These are phyloP conservation scores for Pythium apleroticum DNA, from an alignment of 352 stramenopile species.

Conservation along the genomic window DNA sequence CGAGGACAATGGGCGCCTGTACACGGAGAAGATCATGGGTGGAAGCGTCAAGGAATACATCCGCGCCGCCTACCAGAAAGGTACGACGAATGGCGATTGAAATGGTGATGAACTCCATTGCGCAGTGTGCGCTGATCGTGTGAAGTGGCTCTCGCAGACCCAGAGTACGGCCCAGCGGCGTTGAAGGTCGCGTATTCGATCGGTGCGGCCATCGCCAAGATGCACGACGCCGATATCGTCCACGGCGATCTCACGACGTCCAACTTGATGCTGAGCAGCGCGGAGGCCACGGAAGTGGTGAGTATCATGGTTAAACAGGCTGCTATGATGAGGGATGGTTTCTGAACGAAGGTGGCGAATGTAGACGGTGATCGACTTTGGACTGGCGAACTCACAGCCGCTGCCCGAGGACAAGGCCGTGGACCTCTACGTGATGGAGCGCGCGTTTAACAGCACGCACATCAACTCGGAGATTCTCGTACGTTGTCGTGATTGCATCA, in stretches of 20 bases:
- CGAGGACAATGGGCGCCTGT: slow-evolving; percentile 68
- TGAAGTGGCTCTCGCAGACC: slow-evolving; percentile 28
- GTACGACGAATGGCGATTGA: slow-evolving; percentile 21
- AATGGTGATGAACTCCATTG: background rate
- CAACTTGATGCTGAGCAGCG: slow-evolving; percentile 90
- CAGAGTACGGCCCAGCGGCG: slow-evolving; percentile 49
- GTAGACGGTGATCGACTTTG: slow-evolving; percentile 86
- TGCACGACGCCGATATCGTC: slow-evolving; percentile 92
- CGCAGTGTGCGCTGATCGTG: background rate
- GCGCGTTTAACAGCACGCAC: slow-evolving; percentile 90
- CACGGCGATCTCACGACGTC: slow-evolving; percentile 94
- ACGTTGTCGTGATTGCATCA: background rate
- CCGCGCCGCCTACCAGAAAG: slow-evolving; percentile 47
- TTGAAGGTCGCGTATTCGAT: slow-evolving; percentile 80
- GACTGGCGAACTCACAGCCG: slow-evolving; percentile 79
- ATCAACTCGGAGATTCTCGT: slow-evolving; percentile 82
- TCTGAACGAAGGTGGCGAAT: background rate
- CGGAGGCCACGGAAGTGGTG: slow-evolving; percentile 63
- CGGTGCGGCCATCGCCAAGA: slow-evolving; percentile 87
- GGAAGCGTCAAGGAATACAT: slow-evolving; percentile 78
- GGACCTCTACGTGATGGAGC: slow-evolving; percentile 93
- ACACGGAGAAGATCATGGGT: slow-evolving; percentile 65
- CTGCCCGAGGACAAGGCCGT: slow-evolving; percentile 91
- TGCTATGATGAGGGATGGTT: too few species aligned
- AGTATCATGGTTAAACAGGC: slow-evolving; percentile 22